Evolutionary conservation across 75 land plant genomes (phyloP), one percentile per base, ranked within the genome.

Genomic region (Picea glauca): DNA sequence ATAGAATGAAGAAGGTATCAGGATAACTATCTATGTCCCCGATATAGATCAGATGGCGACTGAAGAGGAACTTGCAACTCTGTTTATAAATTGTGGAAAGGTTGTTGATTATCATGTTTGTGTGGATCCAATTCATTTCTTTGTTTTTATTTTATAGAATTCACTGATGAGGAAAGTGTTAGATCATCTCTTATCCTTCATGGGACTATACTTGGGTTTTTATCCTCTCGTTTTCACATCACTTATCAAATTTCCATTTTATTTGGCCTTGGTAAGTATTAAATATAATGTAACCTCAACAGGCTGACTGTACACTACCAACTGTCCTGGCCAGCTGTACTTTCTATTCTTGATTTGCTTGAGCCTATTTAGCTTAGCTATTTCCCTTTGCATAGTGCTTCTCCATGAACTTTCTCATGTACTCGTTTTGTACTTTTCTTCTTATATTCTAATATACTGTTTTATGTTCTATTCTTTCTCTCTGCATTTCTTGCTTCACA

Each of bases 211-310:
- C 77, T 86, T 33, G 88, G 88, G 20, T 86, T 26, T 26, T 31
- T 60, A 83, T 70, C 88, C 88, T 35, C 38, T 35, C 3, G 38
- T 35, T 35, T 35, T 1, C 38, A 35, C 38, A 35, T 35, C 38
- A 35, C 26, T 35, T 35, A 76, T 88, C 99, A 35, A 97, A 97
- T 65, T 94, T 93, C 79, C 96, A 93, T 74, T 97, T 91, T 75
- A 83, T 94, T 18, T 97, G 99, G 99, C 99, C 93, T 13, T 97
- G 99, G 99, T 89, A n/a, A n/a, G n/a, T n/a, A n/a, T n/a, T n/a
- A n/a, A n/a, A n/a, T n/a, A n/a, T n/a, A n/a, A n/a, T n/a, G n/a
- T n/a, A n/a, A n/a, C n/a, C n/a, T n/a, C n/a, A n/a, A n/a, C n/a
- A n/a, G n/a, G n/a, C n/a, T n/a, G n/a, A n/a, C n/a, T n/a, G n/a